phyloP scores from a whole-genome alignment of 2,329 filamentous ascomycete species.

The Claviceps quebecensis region DNA sequence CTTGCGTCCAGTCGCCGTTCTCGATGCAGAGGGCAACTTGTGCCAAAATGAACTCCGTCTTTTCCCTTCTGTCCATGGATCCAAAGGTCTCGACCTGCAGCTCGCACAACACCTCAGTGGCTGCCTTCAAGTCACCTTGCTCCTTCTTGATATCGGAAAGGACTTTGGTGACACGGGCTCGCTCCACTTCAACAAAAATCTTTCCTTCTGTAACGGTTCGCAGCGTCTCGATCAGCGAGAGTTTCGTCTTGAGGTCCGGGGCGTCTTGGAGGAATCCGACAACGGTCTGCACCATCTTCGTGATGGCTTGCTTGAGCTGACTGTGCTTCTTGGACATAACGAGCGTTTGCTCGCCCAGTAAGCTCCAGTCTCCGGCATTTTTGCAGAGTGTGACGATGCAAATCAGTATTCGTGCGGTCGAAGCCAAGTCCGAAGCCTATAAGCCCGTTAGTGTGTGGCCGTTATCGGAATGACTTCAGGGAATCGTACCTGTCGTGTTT shows the following conservation, averaged over 20 bases:
- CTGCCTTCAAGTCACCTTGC: slow-evolving; percentile 81
- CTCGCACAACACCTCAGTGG: slow-evolving; percentile 88
- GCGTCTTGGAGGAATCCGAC: slow-evolving; percentile 84
- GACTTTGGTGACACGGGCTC: slow-evolving; percentile 86
- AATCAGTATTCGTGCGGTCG: slow-evolving; percentile 78
- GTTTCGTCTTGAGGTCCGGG: slow-evolving; percentile 72
- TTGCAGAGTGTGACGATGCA: slow-evolving; percentile 91
- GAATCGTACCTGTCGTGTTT: slow-evolving; percentile 71
- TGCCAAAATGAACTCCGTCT: slow-evolving; percentile 96
- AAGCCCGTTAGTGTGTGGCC: slow-evolving; percentile 6
- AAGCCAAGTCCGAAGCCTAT: slow-evolving; percentile 87
- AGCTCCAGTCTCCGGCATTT: slow-evolving; percentile 78
- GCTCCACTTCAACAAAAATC: slow-evolving; percentile 98
- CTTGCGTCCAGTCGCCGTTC: slow-evolving; percentile 91
- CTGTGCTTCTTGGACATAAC: slow-evolving; percentile 98
- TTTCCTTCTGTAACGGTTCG: slow-evolving; percentile 97
- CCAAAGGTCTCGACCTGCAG: slow-evolving; percentile 98
- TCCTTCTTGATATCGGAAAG: slow-evolving; percentile 95
- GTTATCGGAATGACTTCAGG: slow-evolving; percentile 7
- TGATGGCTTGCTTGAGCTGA: slow-evolving; percentile 97
- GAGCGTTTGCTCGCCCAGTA: slow-evolving; percentile 93
- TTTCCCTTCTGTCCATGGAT: slow-evolving; percentile 92
- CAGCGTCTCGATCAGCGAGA: slow-evolving; percentile 86
- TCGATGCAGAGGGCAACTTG: slow-evolving; percentile 93
- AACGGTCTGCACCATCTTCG: slow-evolving; percentile 95